Percentiles rank a stretch among this genome's conserved stretches.
Conservation (phyloP, 257 asterid species). For the Lycium barbarum region DNA sequence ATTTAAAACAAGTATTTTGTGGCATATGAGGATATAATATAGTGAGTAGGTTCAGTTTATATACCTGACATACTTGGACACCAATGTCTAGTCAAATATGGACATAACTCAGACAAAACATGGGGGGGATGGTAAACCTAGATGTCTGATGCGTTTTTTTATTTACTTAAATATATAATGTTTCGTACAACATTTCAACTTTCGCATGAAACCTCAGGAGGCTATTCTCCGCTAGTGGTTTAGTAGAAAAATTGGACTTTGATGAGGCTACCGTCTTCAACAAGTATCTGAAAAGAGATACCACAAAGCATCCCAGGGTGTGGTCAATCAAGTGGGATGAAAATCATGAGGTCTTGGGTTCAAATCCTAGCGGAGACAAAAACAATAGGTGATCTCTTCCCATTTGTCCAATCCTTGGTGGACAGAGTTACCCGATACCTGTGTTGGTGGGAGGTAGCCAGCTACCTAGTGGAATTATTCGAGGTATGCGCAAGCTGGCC, state of each 20-base stretch:
- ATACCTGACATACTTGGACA: not conserved
- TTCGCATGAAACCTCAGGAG: not conserved
- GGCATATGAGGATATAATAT: not conserved
- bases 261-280: not conserved
- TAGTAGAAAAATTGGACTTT: not conserved
- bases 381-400: no score
- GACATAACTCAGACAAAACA: not conserved
- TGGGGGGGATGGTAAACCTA: conserved; percentile 5
- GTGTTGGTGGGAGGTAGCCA: no score
- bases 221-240: not conserved
- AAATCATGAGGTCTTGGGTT: no score
- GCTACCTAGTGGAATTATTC: no score
- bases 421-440: no score
- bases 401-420: no score
- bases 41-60: not conserved
- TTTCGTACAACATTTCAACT: not conserved
- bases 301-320: no score
- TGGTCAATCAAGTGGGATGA: no score
- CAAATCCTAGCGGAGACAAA: no score
- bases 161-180: not conserved
- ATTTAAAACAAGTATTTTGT: not conserved
- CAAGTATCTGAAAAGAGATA: not conserved
- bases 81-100: not conserved
- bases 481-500: no score
- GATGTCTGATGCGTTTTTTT: not conserved